These are phyloP conservation scores for Heteromeles arbutifolia DNA, from an alignment of 306 rosid species.

Conservation along the genomic window DNA sequence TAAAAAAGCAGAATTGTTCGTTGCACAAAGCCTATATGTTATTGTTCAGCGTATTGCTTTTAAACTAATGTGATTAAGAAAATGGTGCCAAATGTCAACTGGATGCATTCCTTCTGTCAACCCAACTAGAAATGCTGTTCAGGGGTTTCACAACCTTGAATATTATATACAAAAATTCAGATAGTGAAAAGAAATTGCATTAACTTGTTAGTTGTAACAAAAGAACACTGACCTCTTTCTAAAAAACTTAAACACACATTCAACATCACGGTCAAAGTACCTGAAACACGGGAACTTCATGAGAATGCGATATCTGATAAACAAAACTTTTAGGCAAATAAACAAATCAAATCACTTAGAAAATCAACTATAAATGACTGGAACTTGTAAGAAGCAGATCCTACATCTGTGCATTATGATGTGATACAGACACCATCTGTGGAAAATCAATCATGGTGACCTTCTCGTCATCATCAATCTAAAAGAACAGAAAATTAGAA, in stretches of 20 bases:
- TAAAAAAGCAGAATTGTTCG: not conserved
- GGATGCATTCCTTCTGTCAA: not conserved
- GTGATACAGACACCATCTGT: slow-evolving; percentile 88
- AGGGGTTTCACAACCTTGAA: not conserved
- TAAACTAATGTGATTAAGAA: not conserved
- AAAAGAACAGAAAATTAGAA: slow-evolving; percentile 5
- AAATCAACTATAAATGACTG: not conserved
- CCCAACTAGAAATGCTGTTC: slow-evolving; percentile 11
- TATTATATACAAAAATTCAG: not conserved
- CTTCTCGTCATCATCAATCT: slow-evolving; percentile 84
- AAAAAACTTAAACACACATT: slow-evolving; percentile 81
- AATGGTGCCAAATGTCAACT: not conserved
- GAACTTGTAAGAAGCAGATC: slow-evolving; percentile 17
- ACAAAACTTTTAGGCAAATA: not conserved
- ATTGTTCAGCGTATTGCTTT: not conserved
- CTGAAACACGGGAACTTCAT: slow-evolving; percentile 38
- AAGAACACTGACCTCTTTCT: slow-evolving; percentile 59
- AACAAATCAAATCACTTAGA: not conserved
- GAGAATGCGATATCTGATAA: not conserved
- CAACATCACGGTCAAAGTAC: slow-evolving; percentile 98
- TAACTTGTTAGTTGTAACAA: not conserved
- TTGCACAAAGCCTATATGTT: not conserved
- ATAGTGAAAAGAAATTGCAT: slow-evolving; percentile 3
- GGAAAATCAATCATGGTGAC: slow-evolving; percentile 92
- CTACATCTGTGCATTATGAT: slow-evolving; percentile 89